Base-by-base conservation (phyloP, 305 asterid genomes). In the Fraxinus floribunda region DNA sequence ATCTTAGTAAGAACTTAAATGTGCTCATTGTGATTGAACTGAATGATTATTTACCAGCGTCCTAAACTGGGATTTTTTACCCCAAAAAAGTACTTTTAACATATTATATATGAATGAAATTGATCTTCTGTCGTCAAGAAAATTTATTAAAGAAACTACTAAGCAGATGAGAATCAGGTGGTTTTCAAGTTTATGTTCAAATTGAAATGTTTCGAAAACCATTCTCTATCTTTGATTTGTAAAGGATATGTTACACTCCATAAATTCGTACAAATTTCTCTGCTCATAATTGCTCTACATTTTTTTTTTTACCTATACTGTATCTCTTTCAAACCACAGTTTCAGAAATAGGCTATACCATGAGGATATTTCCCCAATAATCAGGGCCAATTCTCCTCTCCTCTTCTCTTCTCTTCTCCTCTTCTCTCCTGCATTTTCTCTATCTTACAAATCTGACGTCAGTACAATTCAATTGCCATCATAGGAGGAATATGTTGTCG, bases 401-500 rank as follows among this genome's bases (percentile, higher is more conserved):
- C 46, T 39, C 13, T 38, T 36, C 41, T 36, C 8, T 26, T 26
- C 29, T 26, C 29, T 26, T 29, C 30, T 29, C 1, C 52, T 41
- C 52, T 39, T 1, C n/a, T 46, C 57, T 13, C 22, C 62, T 52
- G 62, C 62, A 52, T 52, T 52, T 52, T 49, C 22, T 52, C 8
- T 4, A 1, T 52, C 22, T 52, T 52, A 16, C 22, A 52, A 52
- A 52, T 52, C 22, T 52, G 62, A 52, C 62, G 13, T 62, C 34
- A 0, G 49, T 41, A 80, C 77, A 83, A 0, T n/a, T 83, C 77
- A 80, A 41, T 41, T 41, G 49, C 49, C 49, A 41, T 41, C 49
- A 41, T 41, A 41, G 15, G 49, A 11, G n/a, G n/a, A 13, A 46
- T 84, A 57, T 29, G 89, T 57, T 75, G 80, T 82, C 87, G 81